Conservation (phyloP, 192 early-diverging fungal genomes). For the Entrophospora sp. region DNA sequence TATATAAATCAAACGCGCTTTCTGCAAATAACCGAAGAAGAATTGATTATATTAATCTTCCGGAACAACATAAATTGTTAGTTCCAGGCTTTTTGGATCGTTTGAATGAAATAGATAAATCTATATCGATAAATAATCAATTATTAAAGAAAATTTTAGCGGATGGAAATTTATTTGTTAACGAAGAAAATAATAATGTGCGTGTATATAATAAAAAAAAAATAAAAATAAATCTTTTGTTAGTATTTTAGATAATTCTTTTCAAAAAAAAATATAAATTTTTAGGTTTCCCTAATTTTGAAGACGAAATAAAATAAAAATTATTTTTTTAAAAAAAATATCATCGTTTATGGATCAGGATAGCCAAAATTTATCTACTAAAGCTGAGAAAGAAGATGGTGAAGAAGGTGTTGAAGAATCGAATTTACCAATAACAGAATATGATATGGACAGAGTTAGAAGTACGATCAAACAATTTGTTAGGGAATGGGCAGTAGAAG, state of each 20-base stretch:
- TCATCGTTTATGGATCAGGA: conserved; percentile 26
- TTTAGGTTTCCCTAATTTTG: not conserved
- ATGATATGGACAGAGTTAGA: conserved; percentile 83
- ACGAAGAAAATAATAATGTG: conserved; percentile 30
- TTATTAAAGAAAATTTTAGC: conserved; percentile 47
- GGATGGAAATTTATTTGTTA: conserved; percentile 34
- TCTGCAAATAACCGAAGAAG: conserved; percentile 55
- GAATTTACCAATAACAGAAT: conserved; percentile 41
- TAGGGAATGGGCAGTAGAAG: conserved; percentile 86
- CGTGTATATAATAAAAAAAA: too few relatives aligned
- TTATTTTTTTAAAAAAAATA: conserved; percentile 16
- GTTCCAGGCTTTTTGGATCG: conserved; percentile 51
- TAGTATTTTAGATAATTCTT: conserved; percentile 24
- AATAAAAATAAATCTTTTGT: not conserved
- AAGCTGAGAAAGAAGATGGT: conserved; percentile 11
- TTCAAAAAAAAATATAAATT: not conserved
- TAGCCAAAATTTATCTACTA: conserved; percentile 19
- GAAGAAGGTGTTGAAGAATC: too few relatives aligned
- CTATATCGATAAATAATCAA: conserved; percentile 48
- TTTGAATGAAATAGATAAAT: conserved; percentile 50
- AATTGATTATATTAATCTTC: conserved; percentile 47
- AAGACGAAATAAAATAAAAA: not conserved
- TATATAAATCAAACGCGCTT: conserved; percentile 52
- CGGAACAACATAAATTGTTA: conserved; percentile 54
- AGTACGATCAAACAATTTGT: conserved; percentile 91